Evolutionary conservation across 1,284 basidiomycete genomes (phyloP).

Genomic region (Sanguinoderma infundibulare): DNA sequence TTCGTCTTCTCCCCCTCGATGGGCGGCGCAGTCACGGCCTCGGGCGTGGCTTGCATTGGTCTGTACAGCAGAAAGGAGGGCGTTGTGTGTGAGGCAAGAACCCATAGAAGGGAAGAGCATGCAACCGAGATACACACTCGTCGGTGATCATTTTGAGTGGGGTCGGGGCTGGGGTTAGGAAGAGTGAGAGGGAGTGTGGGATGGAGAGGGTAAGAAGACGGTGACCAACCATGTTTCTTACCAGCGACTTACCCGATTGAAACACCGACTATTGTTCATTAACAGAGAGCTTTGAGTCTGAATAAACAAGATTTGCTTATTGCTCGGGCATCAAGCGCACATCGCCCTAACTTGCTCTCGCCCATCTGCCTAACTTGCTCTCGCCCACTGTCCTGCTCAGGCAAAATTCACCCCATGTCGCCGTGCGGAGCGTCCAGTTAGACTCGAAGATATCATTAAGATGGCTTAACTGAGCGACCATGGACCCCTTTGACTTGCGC

Average conservation of each 20-base stretch:
- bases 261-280: neutral
- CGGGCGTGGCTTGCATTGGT: conserved; percentile 23
- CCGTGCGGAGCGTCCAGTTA: neutral
- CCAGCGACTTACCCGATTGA: no score
- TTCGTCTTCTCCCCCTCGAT: conserved; percentile 39
- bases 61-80: neutral
- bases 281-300: neutral
- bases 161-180: conserved; percentile 13
- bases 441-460: no score
- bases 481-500: conserved; percentile 92
- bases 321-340: neutral
- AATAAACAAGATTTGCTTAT: neutral
- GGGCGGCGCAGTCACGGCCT: conserved; percentile 13
- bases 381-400: neutral
- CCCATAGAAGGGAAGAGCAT: neutral
- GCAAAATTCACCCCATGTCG: no score
- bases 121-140: conserved; percentile 42
- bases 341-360: neutral
- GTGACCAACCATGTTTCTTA: conserved; percentile 3
- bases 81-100: neutral
- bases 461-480: conserved; percentile 40
- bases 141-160: conserved; percentile 62
- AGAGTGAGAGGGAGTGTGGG: conserved; percentile 2
- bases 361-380: no score
- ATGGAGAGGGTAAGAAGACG: neutral